These are phyloP conservation scores for Vigna nakashimae DNA, from an alignment of 306 rosid genomes.

Conservation along the genomic window DNA sequence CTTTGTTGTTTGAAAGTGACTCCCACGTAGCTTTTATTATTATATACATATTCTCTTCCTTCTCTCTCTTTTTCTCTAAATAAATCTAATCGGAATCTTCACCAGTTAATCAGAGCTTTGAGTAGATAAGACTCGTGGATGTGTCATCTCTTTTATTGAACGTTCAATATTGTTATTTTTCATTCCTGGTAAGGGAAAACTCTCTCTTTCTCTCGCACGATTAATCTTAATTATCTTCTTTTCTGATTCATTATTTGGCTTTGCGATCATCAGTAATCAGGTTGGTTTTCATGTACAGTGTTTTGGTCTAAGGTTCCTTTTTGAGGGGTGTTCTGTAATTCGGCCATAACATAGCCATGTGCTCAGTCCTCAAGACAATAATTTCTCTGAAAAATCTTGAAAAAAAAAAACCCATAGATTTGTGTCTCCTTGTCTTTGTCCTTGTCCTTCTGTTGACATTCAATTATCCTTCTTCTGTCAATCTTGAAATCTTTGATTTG, in stretches of 20 bases:
- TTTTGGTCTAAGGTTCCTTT: constrained; percentile 42
- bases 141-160: constrained; percentile 43
- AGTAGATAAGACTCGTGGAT: constrained; percentile 68
- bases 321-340: constrained; percentile 32
- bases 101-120: constrained; percentile 53
- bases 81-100: constrained; percentile 56
- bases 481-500: constrained; percentile 25
- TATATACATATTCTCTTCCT: not conserved
- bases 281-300: constrained; percentile 34
- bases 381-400: constrained; percentile 16
- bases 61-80: constrained; percentile 2
- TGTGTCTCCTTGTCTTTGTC: not conserved
- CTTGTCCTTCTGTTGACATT: constrained; percentile 34
- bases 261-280: constrained; percentile 45
- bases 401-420: not conserved
- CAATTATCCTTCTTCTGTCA: constrained; percentile 30
- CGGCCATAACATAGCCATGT: constrained; percentile 2
- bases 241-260: constrained; percentile 42
- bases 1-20: constrained; percentile 55
- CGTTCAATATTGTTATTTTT: constrained; percentile 43
- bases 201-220: constrained; percentile 20
- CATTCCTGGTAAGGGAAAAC: constrained; percentile 50
- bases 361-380: not conserved
- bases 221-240: constrained; percentile 37
- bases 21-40: constrained; percentile 2